Evolutionary conservation across 2,329 filamentous ascomycete genomes (phyloP), one percentile per base, ranked within the genome.

Genomic region (Aureobasidium zeae): DNA sequence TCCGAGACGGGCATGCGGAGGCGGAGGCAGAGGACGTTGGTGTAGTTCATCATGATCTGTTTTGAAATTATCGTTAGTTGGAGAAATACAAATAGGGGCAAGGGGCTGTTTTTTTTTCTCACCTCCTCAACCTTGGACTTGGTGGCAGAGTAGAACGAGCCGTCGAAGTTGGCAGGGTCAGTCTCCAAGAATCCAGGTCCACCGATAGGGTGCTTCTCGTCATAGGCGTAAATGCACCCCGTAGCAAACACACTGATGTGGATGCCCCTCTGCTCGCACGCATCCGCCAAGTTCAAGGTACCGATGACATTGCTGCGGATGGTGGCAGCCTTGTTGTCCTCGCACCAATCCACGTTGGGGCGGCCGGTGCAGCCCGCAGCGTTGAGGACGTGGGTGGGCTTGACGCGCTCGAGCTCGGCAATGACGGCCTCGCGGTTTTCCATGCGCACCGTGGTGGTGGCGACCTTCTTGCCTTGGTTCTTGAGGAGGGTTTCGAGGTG

Each of bases 261-360:
- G 43, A 83, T 69, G 51, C 69, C 70, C 46, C 67, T 68, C 50
- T 72, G 63, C 53, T 65, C 74, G 62, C 78, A 82, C 58, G 66
- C 69, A 56, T 82, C 77, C 24, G 76, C 68, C 53, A 83, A 61
- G 57, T 78, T 81, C 51, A 81, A 56, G 25, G 77, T 75, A 43
- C 79, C 79, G 34, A 81, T 72, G 44, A 77, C 77, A 55, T 83
- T 83, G 58, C 74, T 79, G 47, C 77, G 71, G 56, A 82, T 73
- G 5, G 79, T 83, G 44, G 74, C 73, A 60, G 79, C 73, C 63
- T 75, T 79, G 66, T 83, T 73, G 55, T 79, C 75, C 63, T 83
- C 79, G 54, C 79, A 82, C 77, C 77, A 81, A 62, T 82, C 79
- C 57, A 81, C 77, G 51, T 82, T 83, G 49, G 78, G 78, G 17